Base-by-base conservation (phyloP, 352 stramenopile genomes). In the Phytophthora cryptogea region DNA sequence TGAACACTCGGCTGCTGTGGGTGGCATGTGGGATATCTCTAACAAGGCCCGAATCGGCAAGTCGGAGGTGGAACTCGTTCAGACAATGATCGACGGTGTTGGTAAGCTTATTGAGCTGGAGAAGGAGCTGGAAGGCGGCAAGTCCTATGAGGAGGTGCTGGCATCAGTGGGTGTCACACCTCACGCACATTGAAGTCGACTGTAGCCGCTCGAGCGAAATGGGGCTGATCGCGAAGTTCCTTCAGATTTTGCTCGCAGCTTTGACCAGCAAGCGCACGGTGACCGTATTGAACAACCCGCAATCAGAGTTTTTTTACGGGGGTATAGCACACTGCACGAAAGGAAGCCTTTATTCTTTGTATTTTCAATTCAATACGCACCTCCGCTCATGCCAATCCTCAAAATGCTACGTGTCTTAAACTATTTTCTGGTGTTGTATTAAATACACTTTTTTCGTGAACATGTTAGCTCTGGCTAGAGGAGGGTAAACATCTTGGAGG, bases 11-110 rank as follows among this genome's bases (percentile, higher is more conserved):
- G 86, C 84, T 13, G 76, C 84, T 16, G 62, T 81, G 3, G 89
- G 86, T 17, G 89, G 92, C 35, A 91, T 97, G 50, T 98, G 92
- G 72, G 94, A 98, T 53, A 86, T 98, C 57, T 97, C 91, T 6
- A 98, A 98, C 82, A 94, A 96, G 54, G 90, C 96, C 43, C 77
- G 92, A 42, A 89, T 98, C 53, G 94, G 94, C 8, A 96, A 96
- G 55, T 97, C 86, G 36, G 94, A 98, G 66, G 91, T 97, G 4
- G 84, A 98, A 65, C 79, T 98, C 20, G 95, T 98, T 53, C 95
- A 98, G 79, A 90, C 93, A 23, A 98, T 98, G 92, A 97, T 98
- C 50, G 88, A 98, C 61, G 94, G 94, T 26, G 86, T 98, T 2
- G 77, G 85, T 2, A 86, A 89, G 55, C 76, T 98, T 57, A 97